Base-by-base conservation (phyloP, 495 filamentous ascomycete genomes). In the Daldinia bambusicola region DNA sequence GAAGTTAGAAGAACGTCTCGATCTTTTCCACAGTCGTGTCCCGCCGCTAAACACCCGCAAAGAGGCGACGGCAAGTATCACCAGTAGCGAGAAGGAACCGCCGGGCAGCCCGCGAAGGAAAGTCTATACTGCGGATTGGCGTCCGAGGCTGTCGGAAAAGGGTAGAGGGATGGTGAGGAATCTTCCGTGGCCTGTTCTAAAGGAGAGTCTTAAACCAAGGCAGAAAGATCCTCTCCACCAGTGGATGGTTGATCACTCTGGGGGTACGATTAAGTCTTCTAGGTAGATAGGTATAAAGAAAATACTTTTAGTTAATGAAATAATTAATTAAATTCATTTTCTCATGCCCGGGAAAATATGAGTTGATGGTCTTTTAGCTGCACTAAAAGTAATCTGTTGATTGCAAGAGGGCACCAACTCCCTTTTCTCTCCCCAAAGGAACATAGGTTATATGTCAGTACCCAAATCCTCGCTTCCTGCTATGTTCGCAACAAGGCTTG, bases 201-300 rank as follows among this genome's bases (percentile, higher is more conserved):
- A 43, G 20, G 34, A 36, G 18, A 50, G 31, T 0, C 1, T 13
- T 1, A 63, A 22, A 22, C 52, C 58, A 45, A 66, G 61, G 40
- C 62, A 74, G 41, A 70, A 66, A 52, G 71, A 74, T 38, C 71
- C 71, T 9, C 66, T 74, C 7, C 57, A 74, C 20, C 71, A 74
- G 59, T 74, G 71, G 71, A 55, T 74, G 38, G 57, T 67, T 8
- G 56, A 74, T 8, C 57, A 74, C 31, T 74, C 71, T 9, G 66
- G 66, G 1, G 71, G 71, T 16, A 63, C 62, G 6, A 3, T 73
- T 10, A 56, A 13, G 22, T 45, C 26, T 26, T 1, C 26, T 3
- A 26, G 26, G 3, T 26, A 26, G 3, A 26, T 26, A 26, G 26
- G 26, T n/a, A n/a, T n/a, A n/a, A n/a, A n/a, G n/a, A n/a, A n/a